Conservation (phyloP, 345 rosid genomes). For the Eutrema heterophyllum region DNA sequence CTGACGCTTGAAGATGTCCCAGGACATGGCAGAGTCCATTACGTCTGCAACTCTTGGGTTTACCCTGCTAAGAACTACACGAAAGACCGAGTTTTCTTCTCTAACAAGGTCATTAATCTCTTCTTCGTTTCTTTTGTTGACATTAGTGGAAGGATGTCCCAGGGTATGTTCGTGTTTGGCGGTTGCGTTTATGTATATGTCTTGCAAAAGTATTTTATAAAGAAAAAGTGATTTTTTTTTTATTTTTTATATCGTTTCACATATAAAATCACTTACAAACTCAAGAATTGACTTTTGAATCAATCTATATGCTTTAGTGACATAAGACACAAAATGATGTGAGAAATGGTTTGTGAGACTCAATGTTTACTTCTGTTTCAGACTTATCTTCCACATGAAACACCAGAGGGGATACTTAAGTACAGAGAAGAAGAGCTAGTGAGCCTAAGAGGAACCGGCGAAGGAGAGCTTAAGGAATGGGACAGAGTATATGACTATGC, state of each 20-base stretch:
- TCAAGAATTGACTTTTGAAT: background rate
- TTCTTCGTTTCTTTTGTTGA: background rate
- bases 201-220: no score
- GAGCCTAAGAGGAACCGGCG: conserved; percentile 64
- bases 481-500: conserved; percentile 89
- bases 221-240: no score
- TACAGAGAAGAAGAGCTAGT: conserved; percentile 62
- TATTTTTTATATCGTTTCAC: no score
- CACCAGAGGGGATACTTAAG: conserved; percentile 48
- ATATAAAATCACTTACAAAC: no score
- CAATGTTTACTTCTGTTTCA: conserved; percentile 21
- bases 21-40: conserved; percentile 59
- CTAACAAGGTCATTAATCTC: conserved; percentile 50
- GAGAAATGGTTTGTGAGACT: background rate
- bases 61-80: conserved; percentile 52
- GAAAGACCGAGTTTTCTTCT: conserved; percentile 66
- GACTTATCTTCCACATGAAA: conserved; percentile 72
- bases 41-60: conserved; percentile 85
- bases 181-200: no score
- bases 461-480: conserved; percentile 67
- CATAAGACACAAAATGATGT: background rate
- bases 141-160: background rate
- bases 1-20: conserved; percentile 71
- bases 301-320: background rate
- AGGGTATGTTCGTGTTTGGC: no score